A percentile compares a stretch with the other conserved stretches of the same genome.
Evolutionary conservation across 1,284 basidiomycete species (phyloP).

Genomic region (Moniliella sp.): DNA sequence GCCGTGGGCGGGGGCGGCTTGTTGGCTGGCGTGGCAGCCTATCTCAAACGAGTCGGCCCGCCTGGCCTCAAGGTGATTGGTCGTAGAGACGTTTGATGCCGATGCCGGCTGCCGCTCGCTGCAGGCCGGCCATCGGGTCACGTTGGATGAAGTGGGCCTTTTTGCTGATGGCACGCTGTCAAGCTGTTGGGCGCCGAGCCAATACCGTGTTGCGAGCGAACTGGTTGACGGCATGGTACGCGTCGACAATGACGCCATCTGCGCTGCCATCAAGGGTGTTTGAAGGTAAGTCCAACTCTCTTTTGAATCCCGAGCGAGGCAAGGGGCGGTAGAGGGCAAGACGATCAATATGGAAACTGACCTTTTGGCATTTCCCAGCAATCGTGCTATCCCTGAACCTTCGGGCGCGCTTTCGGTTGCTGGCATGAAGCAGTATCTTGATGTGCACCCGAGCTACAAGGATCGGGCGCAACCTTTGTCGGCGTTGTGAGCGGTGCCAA

Average conservation of each 20-base stretch:
- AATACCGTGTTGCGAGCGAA: constrained; percentile 70
- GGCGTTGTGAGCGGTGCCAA: constrained; percentile 85
- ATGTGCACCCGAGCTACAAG: constrained; percentile 56
- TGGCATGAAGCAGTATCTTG: constrained; percentile 70
- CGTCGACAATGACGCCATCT: constrained; percentile 85
- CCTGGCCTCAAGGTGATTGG: constrained; percentile 65
- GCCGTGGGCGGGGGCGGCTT: constrained; percentile 83
- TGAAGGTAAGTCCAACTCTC: constrained; percentile 57
- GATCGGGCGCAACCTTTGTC: constrained; percentile 66
- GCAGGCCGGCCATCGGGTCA: constrained; percentile 47
- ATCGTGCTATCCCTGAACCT: constrained; percentile 51
- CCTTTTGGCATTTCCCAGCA: constrained; percentile 36
- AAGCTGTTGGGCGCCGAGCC: constrained; percentile 81
- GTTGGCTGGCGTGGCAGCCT: constrained; percentile 66
- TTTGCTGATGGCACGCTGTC: constrained; percentile 98
- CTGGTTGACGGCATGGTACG: constrained; percentile 65
- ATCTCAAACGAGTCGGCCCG: constrained; percentile 75
- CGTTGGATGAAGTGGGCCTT: constrained; percentile 70
- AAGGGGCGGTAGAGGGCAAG: too few species aligned
- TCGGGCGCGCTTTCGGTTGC: constrained; percentile 86
- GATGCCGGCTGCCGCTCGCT: constrained; percentile 68
- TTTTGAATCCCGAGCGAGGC: background rate
- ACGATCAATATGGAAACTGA: background rate
- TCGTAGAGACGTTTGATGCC: constrained; percentile 81
- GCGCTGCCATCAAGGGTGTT: constrained; percentile 93